phyloP scores from a whole-genome alignment of 163 green algal genomes.

The Scenedesmus sp. region DNA sequence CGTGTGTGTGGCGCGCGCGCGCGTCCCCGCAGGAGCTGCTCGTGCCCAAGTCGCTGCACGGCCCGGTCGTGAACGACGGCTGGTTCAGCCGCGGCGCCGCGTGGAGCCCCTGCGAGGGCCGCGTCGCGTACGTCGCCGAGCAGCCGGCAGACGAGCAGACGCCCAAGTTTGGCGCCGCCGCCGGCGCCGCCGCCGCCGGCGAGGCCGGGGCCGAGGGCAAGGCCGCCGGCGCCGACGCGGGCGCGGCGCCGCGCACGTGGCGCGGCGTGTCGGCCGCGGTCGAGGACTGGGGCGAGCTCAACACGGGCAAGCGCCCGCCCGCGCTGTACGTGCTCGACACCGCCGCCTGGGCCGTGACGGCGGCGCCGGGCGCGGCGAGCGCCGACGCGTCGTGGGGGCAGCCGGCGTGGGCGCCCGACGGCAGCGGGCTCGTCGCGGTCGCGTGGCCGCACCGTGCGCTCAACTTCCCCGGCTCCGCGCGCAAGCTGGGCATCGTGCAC shows the following conservation, averaged over 20 bases:
- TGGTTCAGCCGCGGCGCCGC: constrained; percentile 79
- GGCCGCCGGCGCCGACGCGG: constrained; percentile 62
- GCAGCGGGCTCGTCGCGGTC: constrained; percentile 73
- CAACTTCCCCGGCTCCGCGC: constrained; percentile 74
- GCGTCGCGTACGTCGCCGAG: constrained; percentile 88
- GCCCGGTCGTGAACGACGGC: constrained; percentile 80
- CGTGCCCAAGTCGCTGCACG: constrained; percentile 81
- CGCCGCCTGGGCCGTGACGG: constrained; percentile 2
- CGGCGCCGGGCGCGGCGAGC: neutral
- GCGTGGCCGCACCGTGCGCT: constrained; percentile 69
- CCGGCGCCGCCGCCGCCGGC: constrained; percentile 55
- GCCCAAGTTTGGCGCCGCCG: constrained; percentile 22
- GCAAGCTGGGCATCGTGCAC: constrained; percentile 89
- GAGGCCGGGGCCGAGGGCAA: constrained; percentile 78
- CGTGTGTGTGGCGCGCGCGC: no score
- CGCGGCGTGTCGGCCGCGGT: constrained; percentile 70
- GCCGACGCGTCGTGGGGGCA: constrained; percentile 67
- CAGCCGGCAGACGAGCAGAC: constrained; percentile 43
- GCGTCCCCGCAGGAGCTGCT: constrained; percentile 52
- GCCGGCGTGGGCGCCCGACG: constrained; percentile 80
- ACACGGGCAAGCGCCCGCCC: constrained; percentile 71
- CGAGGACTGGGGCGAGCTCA: constrained; percentile 95
- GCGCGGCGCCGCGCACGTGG: constrained; percentile 74
- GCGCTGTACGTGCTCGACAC: constrained; percentile 83
- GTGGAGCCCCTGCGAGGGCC: constrained; percentile 79